These are phyloP conservation scores for Houttuynia cordata DNA, from an alignment of 164 flowering plant species.

Conservation along the genomic window DNA sequence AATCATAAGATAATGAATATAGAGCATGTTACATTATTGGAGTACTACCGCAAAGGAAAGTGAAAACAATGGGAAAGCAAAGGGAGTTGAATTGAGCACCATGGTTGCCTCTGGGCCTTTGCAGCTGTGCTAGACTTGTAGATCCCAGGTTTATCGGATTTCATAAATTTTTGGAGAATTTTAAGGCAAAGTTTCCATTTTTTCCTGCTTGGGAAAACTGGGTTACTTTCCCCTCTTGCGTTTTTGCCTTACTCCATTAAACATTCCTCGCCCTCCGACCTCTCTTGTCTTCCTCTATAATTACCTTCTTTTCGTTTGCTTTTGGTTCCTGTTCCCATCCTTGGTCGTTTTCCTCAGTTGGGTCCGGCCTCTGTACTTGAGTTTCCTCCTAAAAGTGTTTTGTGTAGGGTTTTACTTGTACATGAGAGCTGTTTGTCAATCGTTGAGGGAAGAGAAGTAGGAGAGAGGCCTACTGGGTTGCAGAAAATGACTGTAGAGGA, in stretches of 20 bases:
- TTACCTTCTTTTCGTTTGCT: slow-evolving; percentile 1
- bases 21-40: too few species aligned
- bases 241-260: background rate
- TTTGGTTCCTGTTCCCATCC: background rate
- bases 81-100: background rate
- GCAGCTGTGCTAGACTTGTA: background rate
- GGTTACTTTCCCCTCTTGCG: background rate
- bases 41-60: background rate
- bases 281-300: background rate
- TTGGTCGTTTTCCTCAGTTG: background rate
- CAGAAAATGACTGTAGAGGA: slow-evolving; percentile 3
- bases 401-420: background rate
- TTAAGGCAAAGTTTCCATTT: background rate
- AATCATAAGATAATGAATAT: too few species aligned
- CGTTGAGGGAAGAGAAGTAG: background rate
- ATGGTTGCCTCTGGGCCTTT: background rate
- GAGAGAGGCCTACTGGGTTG: background rate
- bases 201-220: background rate
- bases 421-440: background rate
- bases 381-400: background rate
- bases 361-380: too few species aligned
- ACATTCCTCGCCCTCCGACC: background rate
- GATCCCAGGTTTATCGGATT: slow-evolving; percentile 2
- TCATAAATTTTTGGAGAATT: background rate
- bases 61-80: background rate